Base-by-base conservation (phyloP, 129 eudicot genomes). In the Mikania micrantha region DNA sequence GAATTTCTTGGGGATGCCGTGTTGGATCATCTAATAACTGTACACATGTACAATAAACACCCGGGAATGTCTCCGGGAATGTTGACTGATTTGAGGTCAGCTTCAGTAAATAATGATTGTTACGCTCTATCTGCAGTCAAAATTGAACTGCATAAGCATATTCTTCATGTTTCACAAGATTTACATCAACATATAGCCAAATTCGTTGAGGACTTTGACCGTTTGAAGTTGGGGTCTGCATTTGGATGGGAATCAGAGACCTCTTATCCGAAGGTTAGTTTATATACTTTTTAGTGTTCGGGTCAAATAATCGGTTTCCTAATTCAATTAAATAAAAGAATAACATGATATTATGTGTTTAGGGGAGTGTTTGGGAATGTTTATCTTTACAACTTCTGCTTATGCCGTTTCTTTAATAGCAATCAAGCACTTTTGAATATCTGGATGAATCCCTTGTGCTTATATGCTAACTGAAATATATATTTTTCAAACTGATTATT, bases 1-100 rank as follows among this genome's bases (percentile, higher is more conserved):
- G 98, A 93, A 28, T 93, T 86, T 81, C 92, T 93, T 16, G 98
- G 98, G 13, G 98, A 93, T 48, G 79, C 96, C 0, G 96, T 86
- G n/a, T 65, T 93, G 53, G 98, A 93, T 73, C 80, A 86, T 79
- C 62, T 86, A 0, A 81, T 93, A 4, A 93, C 98, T 0, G 7
- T 66, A 20, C 78, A 93, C 60, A 61, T 93, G 1, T 93, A 86
- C 64, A 12, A 21, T 15, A 85, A 75, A 66, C 79, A 86, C 78
- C 96, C 95, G 4, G 90, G 91, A 64, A 44, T 88, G 54, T 71
- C 96, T 21, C 98, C 98, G 2, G 95, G 96, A 10, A 45, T 81
- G 53, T 63, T 93, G 73, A 93, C 98, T 0, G 92, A 93, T 86
- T 72, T 93, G 40, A 86, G 98, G 68, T 93, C 98, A 0, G 92